Evolutionary conservation across 1,284 basidiomycete species (phyloP).

Genomic region (Marasmius tenuissimus): DNA sequence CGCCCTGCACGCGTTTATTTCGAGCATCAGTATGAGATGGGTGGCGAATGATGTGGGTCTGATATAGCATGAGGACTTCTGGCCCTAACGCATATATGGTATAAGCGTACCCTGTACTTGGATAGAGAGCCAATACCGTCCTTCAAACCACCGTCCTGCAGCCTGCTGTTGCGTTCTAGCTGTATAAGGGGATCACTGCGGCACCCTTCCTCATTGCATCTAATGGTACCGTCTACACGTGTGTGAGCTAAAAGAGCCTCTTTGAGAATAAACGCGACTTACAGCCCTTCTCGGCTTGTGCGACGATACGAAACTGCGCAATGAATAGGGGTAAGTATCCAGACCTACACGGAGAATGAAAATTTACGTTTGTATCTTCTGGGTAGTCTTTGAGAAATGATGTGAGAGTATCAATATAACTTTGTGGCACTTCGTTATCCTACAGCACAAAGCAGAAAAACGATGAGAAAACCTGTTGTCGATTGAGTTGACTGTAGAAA

Average conservation of each 20-base stretch:
- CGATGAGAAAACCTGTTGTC: too few relatives aligned
- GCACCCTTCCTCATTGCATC: conserved; percentile 44
- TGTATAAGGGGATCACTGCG: conserved; percentile 30
- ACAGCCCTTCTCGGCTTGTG: conserved; percentile 42
- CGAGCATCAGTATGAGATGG: not conserved
- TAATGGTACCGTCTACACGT: conserved; percentile 37
- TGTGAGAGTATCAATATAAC: conserved; percentile 38
- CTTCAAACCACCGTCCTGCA: conserved; percentile 37
- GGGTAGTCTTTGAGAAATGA: conserved; percentile 34
- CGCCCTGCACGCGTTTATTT: conserved; percentile 5
- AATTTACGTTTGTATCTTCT: conserved; percentile 37
- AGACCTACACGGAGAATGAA: conserved; percentile 1
- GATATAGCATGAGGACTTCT: not conserved
- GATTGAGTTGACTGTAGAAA: not conserved
- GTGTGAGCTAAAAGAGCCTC: conserved; percentile 7
- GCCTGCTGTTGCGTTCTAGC: conserved; percentile 28
- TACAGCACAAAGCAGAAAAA: not conserved
- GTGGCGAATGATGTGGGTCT: not conserved
- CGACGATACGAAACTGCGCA: conserved; percentile 35
- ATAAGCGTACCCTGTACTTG: conserved; percentile 40
- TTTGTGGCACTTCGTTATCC: conserved; percentile 23
- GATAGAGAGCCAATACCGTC: conserved; percentile 45
- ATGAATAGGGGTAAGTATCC: conserved; percentile 11
- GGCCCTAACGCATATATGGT: not conserved
- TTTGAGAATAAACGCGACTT: conserved; percentile 20